Conservation (phyloP, 2,329 filamentous ascomycete species). For the Botrytis fabae region DNA sequence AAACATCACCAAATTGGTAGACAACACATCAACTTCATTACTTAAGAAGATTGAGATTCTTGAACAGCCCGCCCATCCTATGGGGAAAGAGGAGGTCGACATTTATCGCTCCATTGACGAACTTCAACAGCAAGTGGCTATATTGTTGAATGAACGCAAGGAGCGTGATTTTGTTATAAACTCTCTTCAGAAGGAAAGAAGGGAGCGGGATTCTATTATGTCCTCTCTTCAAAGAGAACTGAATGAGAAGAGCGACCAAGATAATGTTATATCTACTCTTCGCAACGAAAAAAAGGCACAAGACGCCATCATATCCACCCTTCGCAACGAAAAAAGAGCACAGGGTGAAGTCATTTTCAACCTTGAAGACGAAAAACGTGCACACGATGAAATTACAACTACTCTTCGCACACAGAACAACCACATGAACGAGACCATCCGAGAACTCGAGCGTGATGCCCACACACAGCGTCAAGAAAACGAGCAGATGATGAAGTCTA, state of each 20-base stretch:
- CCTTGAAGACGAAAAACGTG: neutral
- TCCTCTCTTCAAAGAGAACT: constrained; percentile 4
- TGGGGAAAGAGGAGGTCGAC: constrained; percentile 17
- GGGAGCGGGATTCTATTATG: constrained; percentile 1
- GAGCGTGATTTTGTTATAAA: constrained; percentile 8
- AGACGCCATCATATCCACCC: neutral
- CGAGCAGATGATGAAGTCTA: neutral
- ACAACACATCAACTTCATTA: constrained; percentile 13
- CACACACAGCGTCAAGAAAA: neutral
- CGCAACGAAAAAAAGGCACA: neutral
- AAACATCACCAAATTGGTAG: constrained; percentile 17
- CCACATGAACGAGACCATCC: neutral
- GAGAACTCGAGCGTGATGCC: neutral
- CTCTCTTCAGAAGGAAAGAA: neutral
- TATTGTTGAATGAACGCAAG: constrained; percentile 16
- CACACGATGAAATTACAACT: neutral
- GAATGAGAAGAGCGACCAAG: neutral
- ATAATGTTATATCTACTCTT: neutral
- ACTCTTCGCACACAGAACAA: neutral
- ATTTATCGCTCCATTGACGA: constrained; percentile 16
- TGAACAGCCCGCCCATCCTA: neutral
- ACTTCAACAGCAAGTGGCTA: constrained; percentile 16
- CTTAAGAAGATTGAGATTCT: constrained; percentile 1
- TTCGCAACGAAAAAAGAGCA: neutral
- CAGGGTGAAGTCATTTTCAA: neutral